These are phyloP conservation scores for Drosera capensis DNA, from an alignment of 148 eudicot species.

Conservation along the genomic window DNA sequence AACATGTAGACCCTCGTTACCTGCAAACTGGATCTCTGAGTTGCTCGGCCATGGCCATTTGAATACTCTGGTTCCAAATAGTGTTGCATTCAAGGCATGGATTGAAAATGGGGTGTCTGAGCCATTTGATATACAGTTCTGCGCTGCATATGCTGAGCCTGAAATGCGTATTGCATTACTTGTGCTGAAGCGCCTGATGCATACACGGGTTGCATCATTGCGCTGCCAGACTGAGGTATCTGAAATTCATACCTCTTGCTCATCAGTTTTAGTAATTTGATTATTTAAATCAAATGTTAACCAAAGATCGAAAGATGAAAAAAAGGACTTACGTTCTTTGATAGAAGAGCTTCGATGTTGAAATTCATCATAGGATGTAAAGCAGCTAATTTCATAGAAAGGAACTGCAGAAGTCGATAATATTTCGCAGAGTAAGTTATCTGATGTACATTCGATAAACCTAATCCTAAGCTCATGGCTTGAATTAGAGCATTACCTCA, in stretches of 20 bases:
- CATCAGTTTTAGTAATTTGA: too few species aligned
- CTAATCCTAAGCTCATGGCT: too few species aligned
- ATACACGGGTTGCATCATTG: not conserved
- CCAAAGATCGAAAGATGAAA: not conserved
- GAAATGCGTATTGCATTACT: slow-evolving; percentile 3
- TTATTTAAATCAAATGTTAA: not conserved
- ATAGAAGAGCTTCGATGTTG: slow-evolving; percentile 53
- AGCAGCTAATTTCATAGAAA: slow-evolving; percentile 79
- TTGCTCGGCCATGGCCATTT: too few species aligned
- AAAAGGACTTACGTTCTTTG: slow-evolving; percentile 54
- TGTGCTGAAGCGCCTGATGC: slow-evolving; percentile 1
- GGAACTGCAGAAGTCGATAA: slow-evolving; percentile 29
- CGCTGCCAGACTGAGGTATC: slow-evolving; percentile 2
- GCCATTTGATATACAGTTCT: slow-evolving; percentile 1
- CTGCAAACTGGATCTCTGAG: too few species aligned
- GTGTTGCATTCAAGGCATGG: not conserved
- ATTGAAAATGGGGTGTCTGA: not conserved
- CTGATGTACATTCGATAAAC: too few species aligned
- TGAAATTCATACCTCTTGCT: slow-evolving; percentile 2
- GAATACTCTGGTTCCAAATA: not conserved
- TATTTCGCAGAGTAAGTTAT: not conserved
- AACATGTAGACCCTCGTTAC: too few species aligned
- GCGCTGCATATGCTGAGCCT: slow-evolving; percentile 4
- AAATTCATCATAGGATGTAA: slow-evolving; percentile 53
- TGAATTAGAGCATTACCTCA: slow-evolving; percentile 38